Evolutionary conservation across 106 monocot species (phyloP).

Genomic region (Phalaenopsis equestris): DNA sequence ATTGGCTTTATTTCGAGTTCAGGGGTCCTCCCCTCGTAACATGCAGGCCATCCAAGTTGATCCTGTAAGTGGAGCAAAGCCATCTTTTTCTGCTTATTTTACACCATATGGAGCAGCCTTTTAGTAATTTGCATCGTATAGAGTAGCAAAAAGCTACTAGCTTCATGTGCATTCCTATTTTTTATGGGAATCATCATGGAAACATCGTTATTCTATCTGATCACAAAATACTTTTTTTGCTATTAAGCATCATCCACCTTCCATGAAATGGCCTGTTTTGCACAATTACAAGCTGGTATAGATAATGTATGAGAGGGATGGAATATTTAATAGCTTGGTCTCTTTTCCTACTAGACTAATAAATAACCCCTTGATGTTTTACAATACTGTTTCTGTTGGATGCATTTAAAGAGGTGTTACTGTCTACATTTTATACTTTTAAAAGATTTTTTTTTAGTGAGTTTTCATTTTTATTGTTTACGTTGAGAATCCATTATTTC

Average conservation of each 20-base stretch:
- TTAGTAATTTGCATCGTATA: neutral
- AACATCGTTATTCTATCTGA: neutral
- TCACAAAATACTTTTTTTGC: neutral
- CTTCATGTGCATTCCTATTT: neutral
- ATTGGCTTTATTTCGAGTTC: conserved; percentile 38
- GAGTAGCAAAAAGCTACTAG: neutral
- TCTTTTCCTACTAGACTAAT: neutral
- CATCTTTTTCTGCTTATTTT: neutral
- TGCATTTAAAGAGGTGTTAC: neutral
- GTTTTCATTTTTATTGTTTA: neutral
- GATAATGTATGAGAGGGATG: neutral
- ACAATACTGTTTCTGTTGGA: neutral
- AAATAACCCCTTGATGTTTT: neutral
- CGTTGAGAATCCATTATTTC: neutral
- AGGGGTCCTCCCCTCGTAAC: conserved; percentile 37
- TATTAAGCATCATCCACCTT: neutral
- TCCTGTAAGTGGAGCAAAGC: conserved; percentile 20
- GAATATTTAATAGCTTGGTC: neutral
- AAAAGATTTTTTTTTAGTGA: neutral
- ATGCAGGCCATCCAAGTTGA: conserved; percentile 59
- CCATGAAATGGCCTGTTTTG: neutral
- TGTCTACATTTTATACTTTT: neutral
- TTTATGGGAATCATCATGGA: neutral
- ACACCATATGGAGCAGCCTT: neutral
- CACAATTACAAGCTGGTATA: neutral